These are phyloP conservation scores for Verticillium albo-atrum DNA, from an alignment of 2,329 filamentous ascomycete species.

Conservation along the genomic window DNA sequence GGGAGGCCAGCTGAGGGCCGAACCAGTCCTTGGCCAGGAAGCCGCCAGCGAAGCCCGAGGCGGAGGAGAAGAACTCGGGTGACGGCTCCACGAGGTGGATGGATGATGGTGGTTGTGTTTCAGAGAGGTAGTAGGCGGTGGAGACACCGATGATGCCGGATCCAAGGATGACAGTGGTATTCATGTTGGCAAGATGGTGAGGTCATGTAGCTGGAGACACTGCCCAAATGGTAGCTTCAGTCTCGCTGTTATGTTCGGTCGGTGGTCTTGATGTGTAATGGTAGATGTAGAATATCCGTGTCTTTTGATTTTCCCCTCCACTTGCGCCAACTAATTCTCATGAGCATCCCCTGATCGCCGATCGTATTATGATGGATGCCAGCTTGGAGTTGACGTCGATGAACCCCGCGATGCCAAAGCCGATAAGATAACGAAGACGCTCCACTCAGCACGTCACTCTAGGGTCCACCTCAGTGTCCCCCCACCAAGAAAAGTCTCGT, in stretches of 20 bases:
- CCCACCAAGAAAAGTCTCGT: background rate
- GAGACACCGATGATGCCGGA: conserved; percentile 67
- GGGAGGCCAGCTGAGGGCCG: conserved; percentile 44
- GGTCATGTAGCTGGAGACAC: too few species aligned
- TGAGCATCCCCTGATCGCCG: background rate
- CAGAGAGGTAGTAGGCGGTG: conserved; percentile 68
- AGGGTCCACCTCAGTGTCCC: background rate
- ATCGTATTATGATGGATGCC: too few species aligned
- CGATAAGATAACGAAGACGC: background rate
- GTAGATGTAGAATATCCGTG: too few species aligned
- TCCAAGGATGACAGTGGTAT: conserved; percentile 62
- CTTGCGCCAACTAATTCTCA: background rate
- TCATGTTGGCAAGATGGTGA: conserved; percentile 21
- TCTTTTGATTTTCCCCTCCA: background rate
- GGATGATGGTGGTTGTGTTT: conserved; percentile 32
- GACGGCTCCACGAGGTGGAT: conserved; percentile 45
- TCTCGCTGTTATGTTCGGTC: too few species aligned
- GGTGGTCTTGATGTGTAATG: too few species aligned
- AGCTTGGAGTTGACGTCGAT: background rate
- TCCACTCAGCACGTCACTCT: background rate
- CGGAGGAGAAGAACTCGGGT: conserved; percentile 61
- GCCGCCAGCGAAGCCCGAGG: conserved; percentile 69
- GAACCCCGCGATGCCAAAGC: background rate
- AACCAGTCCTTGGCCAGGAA: conserved; percentile 76
- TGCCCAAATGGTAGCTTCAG: too few species aligned